Base-by-base conservation (phyloP, 108 stramenopile species). In the Fragilariopsis cylindrus region DNA sequence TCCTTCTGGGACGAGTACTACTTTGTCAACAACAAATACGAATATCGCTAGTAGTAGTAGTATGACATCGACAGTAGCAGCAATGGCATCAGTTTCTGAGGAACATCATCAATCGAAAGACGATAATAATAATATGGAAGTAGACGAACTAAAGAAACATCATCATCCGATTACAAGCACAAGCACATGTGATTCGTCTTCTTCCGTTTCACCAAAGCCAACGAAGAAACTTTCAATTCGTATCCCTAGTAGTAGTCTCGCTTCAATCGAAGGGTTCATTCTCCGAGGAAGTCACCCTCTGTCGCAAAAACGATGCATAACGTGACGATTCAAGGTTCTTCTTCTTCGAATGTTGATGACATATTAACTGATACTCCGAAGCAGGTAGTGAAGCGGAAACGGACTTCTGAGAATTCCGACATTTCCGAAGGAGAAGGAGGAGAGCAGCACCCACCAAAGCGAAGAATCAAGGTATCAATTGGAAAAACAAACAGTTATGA, bases 191-290 rank as follows among this genome's bases (percentile, higher is more conserved):
- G 6, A 63, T 30, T 30, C 30, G 30, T 30, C 30, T 30, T 30
- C 30, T 30, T 30, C 30, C 30, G 0, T 30, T 30, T 30, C 30
- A 63, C 62, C 62, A 12, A 63, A 45, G n/a, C 11, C 58, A 3
- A 4, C 19, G 7, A 60, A 60, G 42, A 63, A 63, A n/a, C 43
- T 63, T 5, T 63, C 62, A n/a, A 63, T 63, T 63, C 62, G 62
- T 13, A 63, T 63, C 16, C 62, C 62, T 4, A 45, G 50, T 13
- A 52, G 13, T 52, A 52, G 62, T n/a, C 62, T 63, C 0, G 62
- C 62, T 52, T 13, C 50, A 9, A 52, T 13, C 50, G 50, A 13
- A 52, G 50, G 62, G 16, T 60, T 11, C 30, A 60, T 5, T 60
- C 62, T 15, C 62, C 62, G 43, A 44, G 7, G 44, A 19, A n/a